Percentiles rank a stretch among this genome's conserved stretches.
These are phyloP conservation scores for Polyrhizophydium stewartii DNA, from an alignment of 371 early-diverging fungal species.

Conservation along the genomic window DNA sequence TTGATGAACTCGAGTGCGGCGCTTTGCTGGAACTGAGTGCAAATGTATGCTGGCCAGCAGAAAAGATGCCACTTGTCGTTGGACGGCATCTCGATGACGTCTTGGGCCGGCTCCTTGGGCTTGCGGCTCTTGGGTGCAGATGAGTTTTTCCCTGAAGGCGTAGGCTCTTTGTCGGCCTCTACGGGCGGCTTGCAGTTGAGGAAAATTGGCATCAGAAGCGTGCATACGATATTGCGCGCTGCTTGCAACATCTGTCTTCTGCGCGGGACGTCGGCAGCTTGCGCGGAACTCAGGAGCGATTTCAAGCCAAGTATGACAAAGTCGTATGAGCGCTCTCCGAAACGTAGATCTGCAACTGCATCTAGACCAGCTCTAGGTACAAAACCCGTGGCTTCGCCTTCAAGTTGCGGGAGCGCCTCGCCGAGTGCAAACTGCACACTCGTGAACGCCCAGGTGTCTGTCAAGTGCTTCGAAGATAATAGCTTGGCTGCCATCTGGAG, in stretches of 20 bases:
- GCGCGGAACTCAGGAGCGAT: too few relatives aligned
- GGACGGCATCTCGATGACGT: neutral
- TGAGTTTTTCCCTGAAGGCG: neutral
- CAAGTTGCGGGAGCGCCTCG: too few relatives aligned
- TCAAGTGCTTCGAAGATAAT: neutral
- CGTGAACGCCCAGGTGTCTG: slow-evolving; percentile 3
- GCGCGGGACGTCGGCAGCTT: too few relatives aligned
- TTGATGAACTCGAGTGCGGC: neutral
- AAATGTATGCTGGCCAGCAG: neutral
- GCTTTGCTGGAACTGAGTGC: neutral
- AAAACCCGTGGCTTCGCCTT: too few relatives aligned
- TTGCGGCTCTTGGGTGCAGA: neutral
- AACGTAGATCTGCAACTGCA: too few relatives aligned
- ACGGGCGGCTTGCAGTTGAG: too few relatives aligned
- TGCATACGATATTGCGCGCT: too few relatives aligned
- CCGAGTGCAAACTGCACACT: neutral
- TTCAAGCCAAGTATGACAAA: too few relatives aligned
- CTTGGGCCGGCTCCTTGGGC: neutral
- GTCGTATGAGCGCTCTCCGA: too few relatives aligned
- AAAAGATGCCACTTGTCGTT: slow-evolving; percentile 1
- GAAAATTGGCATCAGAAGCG: too few relatives aligned
- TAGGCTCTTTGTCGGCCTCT: neutral
- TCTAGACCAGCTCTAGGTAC: too few relatives aligned
- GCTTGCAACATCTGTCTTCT: too few relatives aligned
- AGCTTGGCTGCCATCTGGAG: neutral